A percentile compares a stretch with the other conserved stretches of the same genome.
phyloP scores from a whole-genome alignment of 2,329 filamentous ascomycete genomes.

The Cladophialophora bantiana region DNA sequence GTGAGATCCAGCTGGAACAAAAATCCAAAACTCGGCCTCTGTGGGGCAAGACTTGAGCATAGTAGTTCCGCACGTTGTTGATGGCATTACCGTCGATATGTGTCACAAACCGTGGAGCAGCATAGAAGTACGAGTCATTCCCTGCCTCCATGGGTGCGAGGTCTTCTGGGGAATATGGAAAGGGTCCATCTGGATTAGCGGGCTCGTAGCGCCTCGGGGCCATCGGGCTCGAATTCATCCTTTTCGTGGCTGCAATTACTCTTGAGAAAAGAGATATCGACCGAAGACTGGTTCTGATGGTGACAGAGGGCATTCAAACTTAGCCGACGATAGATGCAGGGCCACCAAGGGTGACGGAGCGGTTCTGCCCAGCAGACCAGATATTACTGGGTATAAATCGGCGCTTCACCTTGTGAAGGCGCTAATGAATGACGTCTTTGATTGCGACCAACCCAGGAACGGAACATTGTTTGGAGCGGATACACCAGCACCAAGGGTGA shows the following conservation, averaged over 20 bases:
- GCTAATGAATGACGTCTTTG: conserved; percentile 14
- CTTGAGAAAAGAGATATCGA: conserved; percentile 34
- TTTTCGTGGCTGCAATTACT: conserved; percentile 26
- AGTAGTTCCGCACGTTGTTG: conserved; percentile 54
- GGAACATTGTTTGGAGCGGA: conserved; percentile 5
- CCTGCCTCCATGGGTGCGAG: conserved; percentile 41
- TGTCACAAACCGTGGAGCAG: conserved; percentile 57
- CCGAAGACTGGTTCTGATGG: conserved; percentile 19
- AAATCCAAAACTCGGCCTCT: conserved; percentile 57
- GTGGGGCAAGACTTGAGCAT: conserved; percentile 51
- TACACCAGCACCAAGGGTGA: background rate
- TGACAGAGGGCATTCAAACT: conserved; percentile 32
- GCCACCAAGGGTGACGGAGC: background rate
- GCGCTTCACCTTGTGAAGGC: background rate
- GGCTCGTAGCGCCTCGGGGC: conserved; percentile 34
- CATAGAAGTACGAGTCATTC: conserved; percentile 41
- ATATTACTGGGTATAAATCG: too few species aligned
- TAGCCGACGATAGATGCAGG: background rate
- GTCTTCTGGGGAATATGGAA: conserved; percentile 40
- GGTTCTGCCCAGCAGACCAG: too few species aligned
- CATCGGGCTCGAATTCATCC: conserved; percentile 18
- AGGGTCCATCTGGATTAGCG: conserved; percentile 32
- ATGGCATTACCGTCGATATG: conserved; percentile 62
- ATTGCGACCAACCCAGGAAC: conserved; percentile 6
- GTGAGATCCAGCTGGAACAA: conserved; percentile 59